These are phyloP conservation scores for Pseudogymnoascus sp. DNA, from an alignment of 2,329 filamentous ascomycete species.

Conservation along the genomic window DNA sequence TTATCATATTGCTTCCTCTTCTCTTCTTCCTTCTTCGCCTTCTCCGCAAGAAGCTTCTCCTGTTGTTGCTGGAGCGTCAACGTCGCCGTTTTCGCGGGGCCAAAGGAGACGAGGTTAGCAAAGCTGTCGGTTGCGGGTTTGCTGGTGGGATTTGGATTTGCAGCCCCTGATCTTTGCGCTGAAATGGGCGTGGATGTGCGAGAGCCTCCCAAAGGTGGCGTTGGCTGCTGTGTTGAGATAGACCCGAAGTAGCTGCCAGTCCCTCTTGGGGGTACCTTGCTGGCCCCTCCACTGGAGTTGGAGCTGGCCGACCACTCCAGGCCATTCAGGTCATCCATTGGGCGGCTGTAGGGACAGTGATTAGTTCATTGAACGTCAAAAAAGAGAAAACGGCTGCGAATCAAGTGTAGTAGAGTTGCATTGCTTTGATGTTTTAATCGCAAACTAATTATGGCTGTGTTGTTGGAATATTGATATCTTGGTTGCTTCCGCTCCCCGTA, in stretches of 20 bases:
- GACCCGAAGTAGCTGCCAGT: conserved; percentile 36
- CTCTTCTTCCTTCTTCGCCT: conserved; percentile 67
- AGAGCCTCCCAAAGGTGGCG: conserved; percentile 42
- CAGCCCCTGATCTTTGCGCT: conserved; percentile 40
- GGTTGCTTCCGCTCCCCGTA: conserved; percentile 9
- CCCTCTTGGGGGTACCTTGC: conserved; percentile 41
- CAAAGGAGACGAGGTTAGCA: conserved; percentile 65
- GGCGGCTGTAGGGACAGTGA: conserved; percentile 4
- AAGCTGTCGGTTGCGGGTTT: conserved; percentile 61
- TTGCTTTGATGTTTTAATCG: conserved; percentile 5
- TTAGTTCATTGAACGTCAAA: conserved; percentile 1
- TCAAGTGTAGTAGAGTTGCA: conserved; percentile 1
- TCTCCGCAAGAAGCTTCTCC: conserved; percentile 58
- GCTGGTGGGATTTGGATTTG: conserved; percentile 22
- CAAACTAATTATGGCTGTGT: conserved; percentile 10
- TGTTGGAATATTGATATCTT: conserved; percentile 9
- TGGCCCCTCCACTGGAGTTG: conserved; percentile 30
- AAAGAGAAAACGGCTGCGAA: conserved; percentile 1
- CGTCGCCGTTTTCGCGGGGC: conserved; percentile 46
- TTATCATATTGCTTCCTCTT: conserved; percentile 64
- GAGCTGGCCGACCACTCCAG: conserved; percentile 50
- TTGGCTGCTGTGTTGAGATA: conserved; percentile 45
- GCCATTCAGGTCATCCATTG: conserved; percentile 57
- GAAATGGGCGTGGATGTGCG: conserved; percentile 50
- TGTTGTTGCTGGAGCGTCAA: conserved; percentile 75